Evolutionary conservation across 2,329 filamentous ascomycete species (phyloP).

Genomic region (Botrytis cinerea): DNA sequence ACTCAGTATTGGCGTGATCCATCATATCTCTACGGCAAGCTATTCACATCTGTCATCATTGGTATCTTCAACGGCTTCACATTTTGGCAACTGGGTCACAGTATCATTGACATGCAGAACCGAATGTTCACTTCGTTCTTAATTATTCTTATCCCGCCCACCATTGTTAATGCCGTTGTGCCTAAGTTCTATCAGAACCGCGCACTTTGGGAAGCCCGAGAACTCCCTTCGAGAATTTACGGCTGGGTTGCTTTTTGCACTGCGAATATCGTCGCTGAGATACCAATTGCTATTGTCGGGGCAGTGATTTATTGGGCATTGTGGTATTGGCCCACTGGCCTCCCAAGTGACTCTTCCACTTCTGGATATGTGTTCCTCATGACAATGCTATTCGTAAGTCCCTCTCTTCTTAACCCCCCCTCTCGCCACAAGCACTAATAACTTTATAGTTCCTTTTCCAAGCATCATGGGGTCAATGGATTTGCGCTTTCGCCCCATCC

Average conservation of each 20-base stretch:
- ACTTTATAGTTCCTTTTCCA: slow-evolving; percentile 19
- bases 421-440: neutral
- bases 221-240: slow-evolving; percentile 74
- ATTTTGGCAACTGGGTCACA: slow-evolving; percentile 69
- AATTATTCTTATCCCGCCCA: slow-evolving; percentile 63
- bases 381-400: slow-evolving; percentile 63
- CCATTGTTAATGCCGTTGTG: slow-evolving; percentile 71
- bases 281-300: slow-evolving; percentile 67
- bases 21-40: slow-evolving; percentile 74
- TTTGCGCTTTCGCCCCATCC: slow-evolving; percentile 70
- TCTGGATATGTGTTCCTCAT: slow-evolving; percentile 79
- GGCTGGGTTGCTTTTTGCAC: slow-evolving; percentile 76
- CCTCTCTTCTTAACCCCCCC: neutral
- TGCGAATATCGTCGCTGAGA: slow-evolving; percentile 70
- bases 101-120: slow-evolving; percentile 70
- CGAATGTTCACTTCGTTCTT: slow-evolving; percentile 74
- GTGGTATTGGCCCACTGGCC: slow-evolving; percentile 76
- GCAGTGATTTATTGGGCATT: slow-evolving; percentile 69
- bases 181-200: slow-evolving; percentile 79
- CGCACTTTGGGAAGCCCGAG: slow-evolving; percentile 70
- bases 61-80: slow-evolving; percentile 81
- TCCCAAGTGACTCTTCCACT: slow-evolving; percentile 63
- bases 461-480: slow-evolving; percentile 78
- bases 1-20: slow-evolving; percentile 74
- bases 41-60: slow-evolving; percentile 70